A percentile compares a stretch with the other conserved stretches of the same genome.
phyloP scores from a whole-genome alignment of 129 eudicot genomes.

The Mikania micrantha region DNA sequence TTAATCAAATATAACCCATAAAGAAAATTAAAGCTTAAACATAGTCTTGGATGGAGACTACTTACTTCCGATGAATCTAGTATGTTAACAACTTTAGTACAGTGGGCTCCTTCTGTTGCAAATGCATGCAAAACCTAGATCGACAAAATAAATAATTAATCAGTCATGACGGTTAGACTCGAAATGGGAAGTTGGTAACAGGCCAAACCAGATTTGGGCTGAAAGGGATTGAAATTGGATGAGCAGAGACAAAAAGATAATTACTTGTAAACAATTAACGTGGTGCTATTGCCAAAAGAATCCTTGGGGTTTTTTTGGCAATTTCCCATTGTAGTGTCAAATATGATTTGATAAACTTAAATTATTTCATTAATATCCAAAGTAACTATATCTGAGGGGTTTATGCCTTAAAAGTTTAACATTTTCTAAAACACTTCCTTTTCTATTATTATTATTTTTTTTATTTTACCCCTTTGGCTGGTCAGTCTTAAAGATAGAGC shows the following conservation, averaged over 20 bases:
- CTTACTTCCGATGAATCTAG: constrained; percentile 90
- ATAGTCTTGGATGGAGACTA: constrained; percentile 33
- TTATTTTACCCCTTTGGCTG: neutral
- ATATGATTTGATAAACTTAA: neutral
- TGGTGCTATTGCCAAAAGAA: neutral
- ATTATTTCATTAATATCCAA: neutral
- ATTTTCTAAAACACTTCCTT: neutral
- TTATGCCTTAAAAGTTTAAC: neutral
- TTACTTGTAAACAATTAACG: neutral
- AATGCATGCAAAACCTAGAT: constrained; percentile 89
- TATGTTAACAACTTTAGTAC: constrained; percentile 77
- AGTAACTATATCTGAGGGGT: neutral
- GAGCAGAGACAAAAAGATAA: too few relatives aligned
- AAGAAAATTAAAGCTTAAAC: neutral
- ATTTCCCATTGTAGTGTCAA: neutral
- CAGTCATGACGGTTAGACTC: too few relatives aligned
- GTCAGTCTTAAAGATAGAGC: neutral
- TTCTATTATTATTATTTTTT: neutral
- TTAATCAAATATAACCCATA: neutral
- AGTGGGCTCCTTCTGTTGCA: constrained; percentile 93
- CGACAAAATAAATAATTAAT: neutral
- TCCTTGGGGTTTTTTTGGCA: neutral
- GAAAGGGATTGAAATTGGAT: neutral
- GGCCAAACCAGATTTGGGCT: neutral
- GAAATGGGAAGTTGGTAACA: neutral